Percentiles rank a stretch among this genome's conserved stretches.
Conservation (phyloP, 139 green algal genomes). For the Chlorella sorokiniana region DNA sequence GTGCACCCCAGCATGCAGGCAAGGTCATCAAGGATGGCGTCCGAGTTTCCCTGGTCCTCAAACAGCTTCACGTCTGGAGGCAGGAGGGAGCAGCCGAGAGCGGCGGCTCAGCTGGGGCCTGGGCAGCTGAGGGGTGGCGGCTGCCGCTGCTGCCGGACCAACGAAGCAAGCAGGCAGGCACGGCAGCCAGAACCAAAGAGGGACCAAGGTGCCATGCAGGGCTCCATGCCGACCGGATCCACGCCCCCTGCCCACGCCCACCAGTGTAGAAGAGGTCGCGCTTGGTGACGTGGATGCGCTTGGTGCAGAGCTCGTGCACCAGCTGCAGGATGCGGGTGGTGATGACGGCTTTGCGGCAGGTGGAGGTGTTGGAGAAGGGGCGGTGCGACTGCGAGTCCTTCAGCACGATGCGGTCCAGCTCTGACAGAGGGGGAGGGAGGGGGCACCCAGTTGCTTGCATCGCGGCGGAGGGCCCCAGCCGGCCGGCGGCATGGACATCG, state of each 20-base stretch:
- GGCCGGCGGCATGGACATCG: too few relatives aligned
- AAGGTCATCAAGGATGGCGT: slow-evolving; percentile 92
- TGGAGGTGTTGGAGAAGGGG: slow-evolving; percentile 79
- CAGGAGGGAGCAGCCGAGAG: neutral
- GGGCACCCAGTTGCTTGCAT: too few relatives aligned
- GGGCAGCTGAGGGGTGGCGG: neutral
- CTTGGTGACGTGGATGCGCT: slow-evolving; percentile 56
- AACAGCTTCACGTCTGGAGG: slow-evolving; percentile 29
- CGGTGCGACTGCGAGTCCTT: slow-evolving; percentile 73
- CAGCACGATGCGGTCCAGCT: slow-evolving; percentile 95
- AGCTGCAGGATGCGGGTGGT: slow-evolving; percentile 90
- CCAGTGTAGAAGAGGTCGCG: slow-evolving; percentile 94
- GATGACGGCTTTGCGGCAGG: slow-evolving; percentile 84
- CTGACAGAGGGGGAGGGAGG: slow-evolving; percentile 13
- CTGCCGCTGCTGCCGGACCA: too few relatives aligned
- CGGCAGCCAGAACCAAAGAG: too few relatives aligned
- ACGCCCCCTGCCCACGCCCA: neutral
- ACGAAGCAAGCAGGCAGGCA: too few relatives aligned
- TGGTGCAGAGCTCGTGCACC: slow-evolving; percentile 75
- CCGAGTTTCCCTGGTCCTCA: slow-evolving; percentile 84
- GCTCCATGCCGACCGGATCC: neutral
- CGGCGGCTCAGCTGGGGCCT: neutral
- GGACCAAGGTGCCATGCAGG: too few relatives aligned
- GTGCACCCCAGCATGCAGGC: slow-evolving; percentile 97
- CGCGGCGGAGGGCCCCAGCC: too few relatives aligned